Evolutionary conservation across 2,329 filamentous ascomycete species (phyloP).

Genomic region (Epichloe elymi): DNA sequence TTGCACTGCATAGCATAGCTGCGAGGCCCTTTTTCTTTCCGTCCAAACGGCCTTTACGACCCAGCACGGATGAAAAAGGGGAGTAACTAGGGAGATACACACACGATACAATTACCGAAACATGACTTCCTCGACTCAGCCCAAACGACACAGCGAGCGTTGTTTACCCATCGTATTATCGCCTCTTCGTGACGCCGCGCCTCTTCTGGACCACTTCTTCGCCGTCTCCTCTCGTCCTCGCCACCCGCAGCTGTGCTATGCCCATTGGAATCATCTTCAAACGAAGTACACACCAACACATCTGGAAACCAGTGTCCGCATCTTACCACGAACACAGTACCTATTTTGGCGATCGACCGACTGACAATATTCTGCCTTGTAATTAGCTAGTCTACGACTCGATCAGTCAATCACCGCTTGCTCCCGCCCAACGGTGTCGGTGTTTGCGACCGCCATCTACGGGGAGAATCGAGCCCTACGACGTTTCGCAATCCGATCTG

Average conservation of each 20-base stretch:
- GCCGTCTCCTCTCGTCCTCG: neutral
- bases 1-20: neutral
- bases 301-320: neutral
- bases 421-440: neutral
- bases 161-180: neutral
- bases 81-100: neutral
- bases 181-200: neutral
- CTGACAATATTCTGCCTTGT: neutral
- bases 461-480: neutral
- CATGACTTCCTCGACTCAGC: neutral
- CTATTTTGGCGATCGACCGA: neutral
- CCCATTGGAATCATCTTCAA: neutral
- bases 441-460: neutral
- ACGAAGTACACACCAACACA: neutral
- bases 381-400: neutral
- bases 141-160: neutral
- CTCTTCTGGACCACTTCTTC: neutral
- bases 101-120: neutral
- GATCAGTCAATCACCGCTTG: neutral
- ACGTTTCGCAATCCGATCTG: neutral
- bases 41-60: neutral
- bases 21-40: neutral
- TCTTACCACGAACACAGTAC: neutral
- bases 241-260: neutral
- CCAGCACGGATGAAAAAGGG: neutral